Evolutionary conservation across 306 rosid genomes (phyloP).

Genomic region (Trichosanthes cucumerina): DNA sequence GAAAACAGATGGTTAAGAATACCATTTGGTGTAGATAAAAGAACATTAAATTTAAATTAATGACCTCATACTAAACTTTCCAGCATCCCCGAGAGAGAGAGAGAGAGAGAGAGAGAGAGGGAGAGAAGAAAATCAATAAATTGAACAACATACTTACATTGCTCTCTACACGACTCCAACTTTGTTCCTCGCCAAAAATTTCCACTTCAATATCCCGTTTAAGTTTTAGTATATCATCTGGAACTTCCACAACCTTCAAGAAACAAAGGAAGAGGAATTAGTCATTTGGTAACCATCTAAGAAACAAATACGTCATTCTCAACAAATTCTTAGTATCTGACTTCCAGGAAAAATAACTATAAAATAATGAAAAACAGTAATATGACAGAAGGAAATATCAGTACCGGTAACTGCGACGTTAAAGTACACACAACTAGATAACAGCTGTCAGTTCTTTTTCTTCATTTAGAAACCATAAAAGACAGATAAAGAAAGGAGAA

Average conservation of each 20-base stretch:
- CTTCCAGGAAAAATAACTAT: not conserved
- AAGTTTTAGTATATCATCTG: conserved; percentile 54
- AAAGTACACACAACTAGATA: not conserved
- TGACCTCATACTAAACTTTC: not conserved
- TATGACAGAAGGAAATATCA: not conserved
- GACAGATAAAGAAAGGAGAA: not conserved
- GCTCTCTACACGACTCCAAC: conserved; percentile 61
- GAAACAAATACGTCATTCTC: not conserved
- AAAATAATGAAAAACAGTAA: not conserved
- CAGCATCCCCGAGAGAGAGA: not conserved
- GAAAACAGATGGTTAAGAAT: not conserved
- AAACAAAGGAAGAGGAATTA: conserved; percentile 5
- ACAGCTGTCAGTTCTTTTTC: not conserved
- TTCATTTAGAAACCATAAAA: not conserved
- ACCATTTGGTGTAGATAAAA: not conserved
- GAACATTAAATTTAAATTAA: not conserved
- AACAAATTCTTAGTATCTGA: not conserved
- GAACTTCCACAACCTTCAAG: conserved; percentile 49
- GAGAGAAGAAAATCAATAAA: not conserved
- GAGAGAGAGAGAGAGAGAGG: not conserved
- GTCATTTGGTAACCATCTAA: not conserved
- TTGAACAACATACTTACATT: conserved; percentile 40
- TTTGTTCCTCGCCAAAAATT: conserved; percentile 76
- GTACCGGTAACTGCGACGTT: not conserved
- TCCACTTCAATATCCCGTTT: conserved; percentile 71